Evolutionary conservation across 805 yeast species (phyloP).

Genomic region (Saccharomycopsis capsularis): DNA sequence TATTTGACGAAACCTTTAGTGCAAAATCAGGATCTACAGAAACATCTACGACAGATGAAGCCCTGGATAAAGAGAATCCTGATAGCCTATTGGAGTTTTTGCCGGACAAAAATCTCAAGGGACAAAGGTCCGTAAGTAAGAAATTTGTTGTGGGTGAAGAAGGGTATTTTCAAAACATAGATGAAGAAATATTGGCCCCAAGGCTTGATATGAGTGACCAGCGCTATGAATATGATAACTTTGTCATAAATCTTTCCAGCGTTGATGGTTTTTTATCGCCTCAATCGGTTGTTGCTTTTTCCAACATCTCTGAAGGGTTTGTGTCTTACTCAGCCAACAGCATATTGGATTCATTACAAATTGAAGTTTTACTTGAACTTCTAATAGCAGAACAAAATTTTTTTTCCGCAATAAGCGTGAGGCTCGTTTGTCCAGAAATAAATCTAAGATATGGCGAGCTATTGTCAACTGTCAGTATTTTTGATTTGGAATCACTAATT

Average conservation of each 20-base stretch:
- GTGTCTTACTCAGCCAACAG: conserved; percentile 37
- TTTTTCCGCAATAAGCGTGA: conserved; percentile 35
- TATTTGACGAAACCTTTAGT: conserved; percentile 16
- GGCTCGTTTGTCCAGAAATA: conserved; percentile 43
- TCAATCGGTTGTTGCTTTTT: conserved; percentile 32
- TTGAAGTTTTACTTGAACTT: conserved; percentile 45
- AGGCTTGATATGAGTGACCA: conserved; percentile 29
- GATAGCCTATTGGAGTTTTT: conserved; percentile 15
- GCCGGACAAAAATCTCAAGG: conserved; percentile 14
- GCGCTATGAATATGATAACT: conserved; percentile 43
- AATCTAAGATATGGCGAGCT: conserved; percentile 34
- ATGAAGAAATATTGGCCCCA: conserved; percentile 9
- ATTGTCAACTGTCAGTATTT: not conserved
- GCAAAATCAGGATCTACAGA: conserved; percentile 14
- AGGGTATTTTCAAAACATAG: not conserved
- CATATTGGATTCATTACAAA: conserved; percentile 59
- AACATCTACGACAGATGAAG: conserved; percentile 2
- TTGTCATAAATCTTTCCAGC: conserved; percentile 49
- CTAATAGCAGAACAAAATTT: conserved; percentile 29
- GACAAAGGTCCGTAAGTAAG: not conserved
- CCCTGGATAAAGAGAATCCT: conserved; percentile 1
- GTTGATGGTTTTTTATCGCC: conserved; percentile 45
- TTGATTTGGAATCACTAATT: not conserved
- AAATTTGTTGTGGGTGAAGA: conserved; percentile 14
- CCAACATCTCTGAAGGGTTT: conserved; percentile 31